Evolutionary conservation across 805 yeast genomes (phyloP), one percentile per base, ranked within the genome.

Genomic region (Yarrowia bubula): DNA sequence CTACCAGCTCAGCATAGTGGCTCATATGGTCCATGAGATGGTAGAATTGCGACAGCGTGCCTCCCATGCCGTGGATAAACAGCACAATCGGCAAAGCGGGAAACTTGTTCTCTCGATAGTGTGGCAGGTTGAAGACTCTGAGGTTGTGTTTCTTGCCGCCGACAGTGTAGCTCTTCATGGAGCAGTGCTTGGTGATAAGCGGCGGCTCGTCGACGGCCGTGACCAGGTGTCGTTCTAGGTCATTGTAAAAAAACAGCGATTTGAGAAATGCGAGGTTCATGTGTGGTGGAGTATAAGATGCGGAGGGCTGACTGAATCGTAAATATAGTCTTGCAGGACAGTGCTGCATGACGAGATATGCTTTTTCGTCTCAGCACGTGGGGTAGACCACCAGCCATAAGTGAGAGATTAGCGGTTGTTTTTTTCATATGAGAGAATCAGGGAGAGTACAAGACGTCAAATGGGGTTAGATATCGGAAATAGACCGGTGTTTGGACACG

Each of bases 51-150:
- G 90, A 84, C 72, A 89, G 78, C 70, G 87, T 93, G 1, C 98
- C 98, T 1, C 98, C 98, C 18, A 93, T 75, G 0, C 98, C 98
- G 77, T 92, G 98, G 17, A 92, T 72, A 65, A 91, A 83, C 1
- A 90, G 75, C 6, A 88, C 74, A 1, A 86, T 77, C 0, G 96
- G 96, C 44, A 85, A 66, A 6, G 65, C 64, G 1, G 75, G 76
- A 35, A 75, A 63, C 64, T 72, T 70, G 55, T 69, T 66, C 15
- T 67, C 71, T 33, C 72, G 70, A 44, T 69, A 69, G 37, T 74
- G 70, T 1, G 75, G 77, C 15, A 74, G 66, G 14, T 46, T 48
- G 38, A 71, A 53, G 8, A 66, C 66, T 18, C 74, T 65, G 8
- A 71, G 61, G 9, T 62, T 46, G 18, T 68, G 47, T 22, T 67